Conservation (phyloP, 805 yeast species). For the Clavispora santaluciae region DNA sequence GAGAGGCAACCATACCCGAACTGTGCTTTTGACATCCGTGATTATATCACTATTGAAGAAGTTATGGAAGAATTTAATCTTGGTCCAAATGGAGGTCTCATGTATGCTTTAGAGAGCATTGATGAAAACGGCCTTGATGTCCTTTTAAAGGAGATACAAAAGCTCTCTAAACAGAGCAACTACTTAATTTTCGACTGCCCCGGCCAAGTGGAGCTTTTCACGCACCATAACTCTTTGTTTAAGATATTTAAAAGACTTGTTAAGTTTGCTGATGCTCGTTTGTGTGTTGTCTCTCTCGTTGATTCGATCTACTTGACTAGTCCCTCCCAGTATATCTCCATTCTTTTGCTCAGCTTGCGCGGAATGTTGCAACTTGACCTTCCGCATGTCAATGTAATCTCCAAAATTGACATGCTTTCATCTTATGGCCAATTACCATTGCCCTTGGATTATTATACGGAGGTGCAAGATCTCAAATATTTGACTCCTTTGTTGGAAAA, state of each 20-base stretch:
- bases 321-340: slow-evolving; percentile 85
- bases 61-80: slow-evolving; percentile 65
- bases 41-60: slow-evolving; percentile 69
- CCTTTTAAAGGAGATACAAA: slow-evolving; percentile 52
- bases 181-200: slow-evolving; percentile 86
- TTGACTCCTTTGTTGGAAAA: slow-evolving; percentile 63
- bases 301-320: slow-evolving; percentile 79
- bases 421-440: slow-evolving; percentile 81
- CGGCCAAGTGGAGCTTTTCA: slow-evolving; percentile 93
- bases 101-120: slow-evolving; percentile 76
- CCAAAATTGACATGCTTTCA: slow-evolving; percentile 79
- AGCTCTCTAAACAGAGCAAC: slow-evolving; percentile 48
- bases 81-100: slow-evolving; percentile 90
- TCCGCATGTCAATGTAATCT: slow-evolving; percentile 89
- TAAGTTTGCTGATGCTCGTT: slow-evolving; percentile 58
- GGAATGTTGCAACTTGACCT: slow-evolving; percentile 90
- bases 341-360: slow-evolving; percentile 72
- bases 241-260: slow-evolving; percentile 58
- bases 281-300: slow-evolving; percentile 80
- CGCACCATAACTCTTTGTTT: slow-evolving; percentile 75
- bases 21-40: slow-evolving; percentile 73
- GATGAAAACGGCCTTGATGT: slow-evolving; percentile 41
- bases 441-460: slow-evolving; percentile 80
- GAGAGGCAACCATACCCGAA: slow-evolving; percentile 61
- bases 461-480: slow-evolving; percentile 77